Conservation (phyloP, 1,284 basidiomycete genomes). For the Xerocomus nothofagi region DNA sequence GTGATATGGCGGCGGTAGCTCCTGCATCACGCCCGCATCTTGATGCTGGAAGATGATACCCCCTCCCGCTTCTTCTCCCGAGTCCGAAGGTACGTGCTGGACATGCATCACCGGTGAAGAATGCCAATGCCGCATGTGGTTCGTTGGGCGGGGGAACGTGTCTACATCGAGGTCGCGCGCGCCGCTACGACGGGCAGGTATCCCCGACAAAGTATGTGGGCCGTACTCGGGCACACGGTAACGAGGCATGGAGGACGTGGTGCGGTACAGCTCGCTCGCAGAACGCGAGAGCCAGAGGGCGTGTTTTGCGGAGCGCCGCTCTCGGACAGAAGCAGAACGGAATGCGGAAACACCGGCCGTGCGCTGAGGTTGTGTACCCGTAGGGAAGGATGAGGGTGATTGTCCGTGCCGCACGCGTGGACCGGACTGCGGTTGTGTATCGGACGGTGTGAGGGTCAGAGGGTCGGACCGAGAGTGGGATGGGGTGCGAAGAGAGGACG, state of each 20-base stretch:
- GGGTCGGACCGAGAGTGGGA: not conserved
- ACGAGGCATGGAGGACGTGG: not conserved
- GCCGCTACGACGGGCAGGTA: not conserved
- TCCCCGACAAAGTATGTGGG: not conserved
- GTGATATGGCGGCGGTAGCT: slow-evolving; percentile 31
- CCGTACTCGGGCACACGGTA: not conserved
- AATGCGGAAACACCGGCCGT: not conserved
- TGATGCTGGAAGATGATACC: slow-evolving; percentile 20
- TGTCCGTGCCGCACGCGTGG: not conserved
- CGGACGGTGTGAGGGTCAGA: not conserved
- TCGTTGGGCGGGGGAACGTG: slow-evolving; percentile 1
- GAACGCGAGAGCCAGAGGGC: slow-evolving; percentile 22
- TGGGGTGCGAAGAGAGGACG: slow-evolving; percentile 2
- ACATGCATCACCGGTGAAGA: slow-evolving; percentile 14
- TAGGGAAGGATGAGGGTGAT: not conserved
- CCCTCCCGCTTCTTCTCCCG: not conserved
- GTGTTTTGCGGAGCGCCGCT: slow-evolving; percentile 13
- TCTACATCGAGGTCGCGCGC: not conserved
- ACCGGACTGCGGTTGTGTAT: not conserved
- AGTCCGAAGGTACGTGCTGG: not conserved
- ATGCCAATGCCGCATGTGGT: slow-evolving; percentile 23
- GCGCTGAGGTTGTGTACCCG: not conserved
- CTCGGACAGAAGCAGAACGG: slow-evolving; percentile 4
- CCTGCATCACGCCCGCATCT: slow-evolving; percentile 20
- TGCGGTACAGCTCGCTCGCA: slow-evolving; percentile 24